Conservation (phyloP, 2,329 filamentous ascomycete genomes). For the Phoma sp. region DNA sequence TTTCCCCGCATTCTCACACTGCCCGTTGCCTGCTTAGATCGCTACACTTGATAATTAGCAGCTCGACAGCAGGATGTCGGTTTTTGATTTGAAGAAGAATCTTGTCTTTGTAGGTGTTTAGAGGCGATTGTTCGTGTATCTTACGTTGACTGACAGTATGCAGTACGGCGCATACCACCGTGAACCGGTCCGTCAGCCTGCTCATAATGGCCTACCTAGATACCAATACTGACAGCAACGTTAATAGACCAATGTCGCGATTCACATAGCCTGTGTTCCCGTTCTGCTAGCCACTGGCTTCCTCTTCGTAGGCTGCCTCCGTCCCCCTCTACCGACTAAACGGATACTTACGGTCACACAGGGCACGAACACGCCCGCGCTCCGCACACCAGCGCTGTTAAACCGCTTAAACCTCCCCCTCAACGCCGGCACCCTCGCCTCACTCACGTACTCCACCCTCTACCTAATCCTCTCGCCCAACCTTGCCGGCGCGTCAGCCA, state of each 20-base stretch:
- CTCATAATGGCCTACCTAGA: not conserved
- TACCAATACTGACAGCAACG: not conserved
- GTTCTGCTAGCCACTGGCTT: slow-evolving; percentile 74
- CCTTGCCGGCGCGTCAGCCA: slow-evolving; percentile 78
- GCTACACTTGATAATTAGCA: not conserved
- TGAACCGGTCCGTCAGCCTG: slow-evolving; percentile 61
- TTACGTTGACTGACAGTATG: not conserved
- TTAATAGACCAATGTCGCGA: slow-evolving; percentile 70
- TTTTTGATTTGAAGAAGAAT: slow-evolving; percentile 44
- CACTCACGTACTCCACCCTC: slow-evolving; percentile 71
- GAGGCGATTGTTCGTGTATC: too few species aligned
- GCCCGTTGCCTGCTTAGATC: not conserved
- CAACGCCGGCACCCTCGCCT: slow-evolving; percentile 57
- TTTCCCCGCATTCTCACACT: not conserved
- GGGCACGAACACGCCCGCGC: slow-evolving; percentile 63
- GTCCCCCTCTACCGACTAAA: not conserved
- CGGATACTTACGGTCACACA: slow-evolving; percentile 33
- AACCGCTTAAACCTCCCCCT: slow-evolving; percentile 47
- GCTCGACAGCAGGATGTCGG: slow-evolving; percentile 26
- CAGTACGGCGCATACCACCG: slow-evolving; percentile 87
- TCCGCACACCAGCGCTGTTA: slow-evolving; percentile 48
- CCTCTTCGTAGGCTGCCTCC: slow-evolving; percentile 64
- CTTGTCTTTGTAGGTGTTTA: slow-evolving; percentile 37
- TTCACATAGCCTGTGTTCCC: slow-evolving; percentile 81
- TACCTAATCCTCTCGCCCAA: slow-evolving; percentile 90